Base-by-base conservation (phyloP, 768 basidiomycete genomes). In the Macrocybe gigantea region DNA sequence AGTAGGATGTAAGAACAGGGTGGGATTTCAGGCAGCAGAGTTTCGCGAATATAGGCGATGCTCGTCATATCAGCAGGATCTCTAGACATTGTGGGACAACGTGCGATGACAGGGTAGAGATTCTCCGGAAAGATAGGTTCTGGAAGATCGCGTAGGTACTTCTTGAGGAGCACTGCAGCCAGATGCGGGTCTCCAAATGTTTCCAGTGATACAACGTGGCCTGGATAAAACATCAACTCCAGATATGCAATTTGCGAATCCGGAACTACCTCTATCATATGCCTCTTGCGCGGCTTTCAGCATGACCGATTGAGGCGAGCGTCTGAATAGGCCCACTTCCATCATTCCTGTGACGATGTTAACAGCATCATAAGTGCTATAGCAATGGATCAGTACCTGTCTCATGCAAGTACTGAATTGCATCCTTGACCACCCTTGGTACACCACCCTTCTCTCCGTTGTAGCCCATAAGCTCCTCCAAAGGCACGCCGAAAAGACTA, bases 161-260 rank as follows among this genome's bases (percentile, higher is more conserved):
- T 91, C 70, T 93, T 93, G 47, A 93, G 66, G 33, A 93, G 71
- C 1, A 93, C 91, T 7, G 91, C 88, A 3, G 88, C 87, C 1
- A 93, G 74, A 62, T 88, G 76, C 5, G 88, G 83, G 56, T 92
- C 89, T 0, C 73, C 75, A 57, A 88, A 92, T 1, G 73, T 82
- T n/a, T 79, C 68, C 38, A 93, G 65, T 1, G 86, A 88, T 7
- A 93, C 84, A 1, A 91, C 82, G 52, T 90, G 79, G 9, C 87
- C 86, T 87, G 47, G 7, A 8, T 5, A 43, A 34, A n/a, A 13
- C 5, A 43, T 52, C 52, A 37, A 47, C 47, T 37, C 49, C 37
- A 49, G 45, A 37, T 38, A 11, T 2, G 9, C 7, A 35, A 31
- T 41, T 10, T 29, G 1, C 12, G 8, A 42, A n/a, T 29, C 15